A percentile compares a stretch with the other conserved stretches of the same genome.
Conservation (phyloP, 352 stramenopile species). For the Phytophthora chlamydospora region DNA sequence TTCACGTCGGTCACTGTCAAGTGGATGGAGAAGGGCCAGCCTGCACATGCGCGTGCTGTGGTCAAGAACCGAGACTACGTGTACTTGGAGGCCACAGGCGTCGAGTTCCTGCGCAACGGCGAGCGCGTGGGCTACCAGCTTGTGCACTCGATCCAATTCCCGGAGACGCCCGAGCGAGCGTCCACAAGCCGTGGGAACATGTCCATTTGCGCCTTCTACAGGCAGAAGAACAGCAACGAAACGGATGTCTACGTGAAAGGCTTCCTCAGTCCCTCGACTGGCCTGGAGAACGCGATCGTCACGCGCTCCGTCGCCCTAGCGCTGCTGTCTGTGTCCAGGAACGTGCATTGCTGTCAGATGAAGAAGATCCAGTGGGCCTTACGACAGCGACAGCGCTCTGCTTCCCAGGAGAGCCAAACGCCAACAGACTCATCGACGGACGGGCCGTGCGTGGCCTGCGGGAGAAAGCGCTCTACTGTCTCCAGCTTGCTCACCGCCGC, state of each 20-base stretch:
- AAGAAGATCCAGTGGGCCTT: constrained; percentile 49
- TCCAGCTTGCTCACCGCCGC: constrained; percentile 24
- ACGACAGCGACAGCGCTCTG: constrained; percentile 20
- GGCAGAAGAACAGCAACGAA: constrained; percentile 38
- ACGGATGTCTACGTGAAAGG: constrained; percentile 42
- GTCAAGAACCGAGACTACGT: constrained; percentile 63
- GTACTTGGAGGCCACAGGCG: constrained; percentile 53
- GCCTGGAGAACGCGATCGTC: constrained; percentile 47
- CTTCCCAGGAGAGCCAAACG: constrained; percentile 24
- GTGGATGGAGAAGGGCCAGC: constrained; percentile 49
- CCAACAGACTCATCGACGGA: constrained; percentile 25
- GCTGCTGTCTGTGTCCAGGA: constrained; percentile 35
- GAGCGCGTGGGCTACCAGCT: constrained; percentile 67
- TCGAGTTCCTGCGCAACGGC: constrained; percentile 49
- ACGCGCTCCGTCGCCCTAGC: constrained; percentile 36
- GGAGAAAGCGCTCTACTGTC: constrained; percentile 30
- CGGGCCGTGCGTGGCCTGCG: constrained; percentile 34
- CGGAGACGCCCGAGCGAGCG: constrained; percentile 32
- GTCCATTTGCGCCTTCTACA: constrained; percentile 43
- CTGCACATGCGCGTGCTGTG: constrained; percentile 37
- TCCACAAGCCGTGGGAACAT: constrained; percentile 36
- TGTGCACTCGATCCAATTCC: constrained; percentile 64
- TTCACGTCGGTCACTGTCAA: constrained; percentile 51
- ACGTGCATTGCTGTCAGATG: constrained; percentile 42
- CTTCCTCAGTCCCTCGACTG: constrained; percentile 34